Evolutionary conservation across 202 grass and related monocot species (phyloP), one percentile per base, ranked within the genome.

Genomic region (Alloteropsis angusta): DNA sequence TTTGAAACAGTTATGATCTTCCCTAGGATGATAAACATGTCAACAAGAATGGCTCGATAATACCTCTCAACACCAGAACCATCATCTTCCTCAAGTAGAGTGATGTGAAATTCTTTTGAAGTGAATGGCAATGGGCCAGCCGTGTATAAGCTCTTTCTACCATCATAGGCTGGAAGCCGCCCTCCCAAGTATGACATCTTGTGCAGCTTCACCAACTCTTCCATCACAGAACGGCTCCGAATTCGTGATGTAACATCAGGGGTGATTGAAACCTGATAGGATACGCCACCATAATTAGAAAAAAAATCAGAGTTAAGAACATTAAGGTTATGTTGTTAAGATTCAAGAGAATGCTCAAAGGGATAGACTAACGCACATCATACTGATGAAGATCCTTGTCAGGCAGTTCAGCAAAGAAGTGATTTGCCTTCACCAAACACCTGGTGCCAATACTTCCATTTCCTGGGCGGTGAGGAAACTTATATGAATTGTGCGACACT

Each of bases 311-410:
- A 30, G 17, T 32, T 4, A 70, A 63, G 2, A 77, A 44, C 25
- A 71, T 30, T 15, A 49, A 50, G 15, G 53, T 25, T 28, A 47
- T 41, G 47, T 5, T 47, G 28, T 70, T 9, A 16, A 47, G 16
- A 34, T 71, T 49, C 26, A 18, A 38, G 44, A 61, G 34, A 50
- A 63, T 3, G 14, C 1, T 44, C 13, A 35, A 21, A 49, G 38
- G 35, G 32, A 44, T 62, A 66, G 80, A 75, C 15, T 58, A 60
- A 87, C 93, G 36, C 61, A 97, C 93, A 79, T 92, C 89, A 80
- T 92, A 92, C 44, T 96, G 89, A 86, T 96, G 89, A 71, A 92
- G 89, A 74, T 96, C 93, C 78, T 90, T 90, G 68, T 90, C 55
- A 6, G 87, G 89, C 64, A 92, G 57, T 68, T 92, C 73, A 58